These are phyloP conservation scores for Dorcoceras hygrometricum DNA, from an alignment of 257 asterid genomes.

Conservation along the genomic window DNA sequence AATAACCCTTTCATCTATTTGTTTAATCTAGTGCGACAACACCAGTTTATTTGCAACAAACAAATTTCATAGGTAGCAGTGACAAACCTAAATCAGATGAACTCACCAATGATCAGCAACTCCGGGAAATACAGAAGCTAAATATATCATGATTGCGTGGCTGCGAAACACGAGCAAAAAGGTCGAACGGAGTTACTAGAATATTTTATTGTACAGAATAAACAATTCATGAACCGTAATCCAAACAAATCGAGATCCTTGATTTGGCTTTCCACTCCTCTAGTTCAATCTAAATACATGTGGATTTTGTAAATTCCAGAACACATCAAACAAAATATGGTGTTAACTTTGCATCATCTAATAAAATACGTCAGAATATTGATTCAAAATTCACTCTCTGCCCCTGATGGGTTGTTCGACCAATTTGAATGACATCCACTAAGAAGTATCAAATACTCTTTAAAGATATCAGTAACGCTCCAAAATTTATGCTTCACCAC, in stretches of 20 bases:
- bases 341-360: neutral
- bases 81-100: constrained; percentile 9
- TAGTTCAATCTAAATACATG: neutral
- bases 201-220: neutral
- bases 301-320: neutral
- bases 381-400: neutral
- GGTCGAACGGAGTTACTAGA: neutral
- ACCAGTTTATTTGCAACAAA: constrained; percentile 2
- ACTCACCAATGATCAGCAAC: constrained; percentile 97
- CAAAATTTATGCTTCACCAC: neutral
- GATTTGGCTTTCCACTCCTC: neutral
- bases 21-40: neutral
- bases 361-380: no score
- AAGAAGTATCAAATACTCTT: neutral
- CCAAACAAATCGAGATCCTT: neutral
- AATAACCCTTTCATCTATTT: neutral
- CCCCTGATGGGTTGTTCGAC: neutral
- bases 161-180: constrained; percentile 46
- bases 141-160: constrained; percentile 78
- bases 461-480: neutral
- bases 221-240: neutral
- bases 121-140: constrained; percentile 76
- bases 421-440: neutral
- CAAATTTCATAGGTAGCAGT: neutral
- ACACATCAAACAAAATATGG: neutral